Evolutionary conservation across 1,284 basidiomycete genomes (phyloP).

Genomic region (Ganoderma leucocontextum): DNA sequence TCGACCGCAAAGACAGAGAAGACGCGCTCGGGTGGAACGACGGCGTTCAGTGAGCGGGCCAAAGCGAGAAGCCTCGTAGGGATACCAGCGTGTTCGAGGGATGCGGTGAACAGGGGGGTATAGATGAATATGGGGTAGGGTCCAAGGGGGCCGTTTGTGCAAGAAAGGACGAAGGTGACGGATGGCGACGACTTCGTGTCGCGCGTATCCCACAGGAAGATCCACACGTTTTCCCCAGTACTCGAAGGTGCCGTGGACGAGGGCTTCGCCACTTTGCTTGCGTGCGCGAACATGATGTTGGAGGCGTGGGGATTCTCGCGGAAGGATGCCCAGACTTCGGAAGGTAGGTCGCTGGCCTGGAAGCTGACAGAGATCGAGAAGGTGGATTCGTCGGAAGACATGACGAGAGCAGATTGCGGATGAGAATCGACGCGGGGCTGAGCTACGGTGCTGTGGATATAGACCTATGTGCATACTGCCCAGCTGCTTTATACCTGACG

Average conservation of each 20-base stretch:
- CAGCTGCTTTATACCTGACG: not conserved
- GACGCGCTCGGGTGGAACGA: slow-evolving; percentile 50
- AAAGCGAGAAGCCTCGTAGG: slow-evolving; percentile 38
- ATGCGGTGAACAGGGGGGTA: slow-evolving; percentile 35
- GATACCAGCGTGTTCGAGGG: slow-evolving; percentile 41
- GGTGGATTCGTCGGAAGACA: slow-evolving; percentile 1
- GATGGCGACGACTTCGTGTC: slow-evolving; percentile 17
- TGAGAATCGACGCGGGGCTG: not conserved
- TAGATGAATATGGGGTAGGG: slow-evolving; percentile 57
- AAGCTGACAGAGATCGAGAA: slow-evolving; percentile 41
- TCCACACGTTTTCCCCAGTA: slow-evolving; percentile 53
- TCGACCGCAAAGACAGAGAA: slow-evolving; percentile 71
- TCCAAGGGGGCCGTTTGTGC: slow-evolving; percentile 60
- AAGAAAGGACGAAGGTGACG: slow-evolving; percentile 65
- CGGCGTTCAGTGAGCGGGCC: slow-evolving; percentile 33
- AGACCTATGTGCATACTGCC: not conserved
- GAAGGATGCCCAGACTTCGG: slow-evolving; percentile 50
- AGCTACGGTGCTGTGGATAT: not conserved
- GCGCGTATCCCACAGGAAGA: slow-evolving; percentile 48
- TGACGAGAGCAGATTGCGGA: not conserved
- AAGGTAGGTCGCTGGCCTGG: slow-evolving; percentile 42
- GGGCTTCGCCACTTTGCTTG: slow-evolving; percentile 41
- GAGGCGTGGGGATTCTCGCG: slow-evolving; percentile 50
- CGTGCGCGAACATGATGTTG: slow-evolving; percentile 64
- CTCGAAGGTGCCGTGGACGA: slow-evolving; percentile 28